Evolutionary conservation across 257 asterid species (phyloP).

Genomic region (Solanum corneliomulleri): DNA sequence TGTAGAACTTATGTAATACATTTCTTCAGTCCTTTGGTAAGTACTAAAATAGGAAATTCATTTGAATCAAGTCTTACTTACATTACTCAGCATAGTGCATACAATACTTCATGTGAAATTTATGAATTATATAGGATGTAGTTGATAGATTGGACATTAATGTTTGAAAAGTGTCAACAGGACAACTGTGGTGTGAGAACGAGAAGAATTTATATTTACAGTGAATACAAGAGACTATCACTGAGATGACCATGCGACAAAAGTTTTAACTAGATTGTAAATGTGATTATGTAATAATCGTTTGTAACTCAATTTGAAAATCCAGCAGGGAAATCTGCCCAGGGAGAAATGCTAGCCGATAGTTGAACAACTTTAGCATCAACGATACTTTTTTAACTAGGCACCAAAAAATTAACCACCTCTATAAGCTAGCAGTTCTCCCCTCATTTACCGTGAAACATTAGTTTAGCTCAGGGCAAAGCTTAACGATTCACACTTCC

Average conservation of each 20-base stretch:
- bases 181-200: neutral
- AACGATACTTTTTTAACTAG: neutral
- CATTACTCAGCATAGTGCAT: neutral
- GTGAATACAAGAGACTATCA: neutral
- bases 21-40: neutral
- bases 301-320: neutral
- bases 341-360: neutral
- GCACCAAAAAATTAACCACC: neutral
- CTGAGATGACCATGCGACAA: neutral
- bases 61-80: neutral
- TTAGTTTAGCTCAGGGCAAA: neutral
- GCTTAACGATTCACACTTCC: neutral
- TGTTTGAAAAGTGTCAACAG: neutral
- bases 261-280: neutral
- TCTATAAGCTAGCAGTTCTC: neutral
- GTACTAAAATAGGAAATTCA: neutral
- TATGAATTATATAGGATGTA: neutral
- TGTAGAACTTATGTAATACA: conserved; percentile 54
- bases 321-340: neutral
- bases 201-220: neutral
- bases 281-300: neutral
- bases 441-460: neutral
- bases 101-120: neutral
- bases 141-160: neutral
- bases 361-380: neutral